Evolutionary conservation across 2,329 filamentous ascomycete species (phyloP), one percentile per base, ranked within the genome.

Genomic region (Colletotrichum orchidophilum): DNA sequence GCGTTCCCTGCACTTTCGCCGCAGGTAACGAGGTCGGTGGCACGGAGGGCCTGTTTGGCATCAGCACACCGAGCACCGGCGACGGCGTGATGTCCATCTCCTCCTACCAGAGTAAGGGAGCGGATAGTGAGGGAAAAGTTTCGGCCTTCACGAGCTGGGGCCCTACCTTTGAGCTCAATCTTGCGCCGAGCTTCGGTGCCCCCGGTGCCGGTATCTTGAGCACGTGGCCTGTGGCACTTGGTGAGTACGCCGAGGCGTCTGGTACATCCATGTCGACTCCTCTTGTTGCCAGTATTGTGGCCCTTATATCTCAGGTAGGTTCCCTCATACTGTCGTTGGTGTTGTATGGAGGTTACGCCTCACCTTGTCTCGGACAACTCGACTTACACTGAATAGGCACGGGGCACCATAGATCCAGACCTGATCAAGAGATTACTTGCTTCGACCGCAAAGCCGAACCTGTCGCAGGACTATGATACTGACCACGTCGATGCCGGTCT

Each of bases 221-320:
- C 5, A 91, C 89, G 0, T 91, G 82, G 72, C 88, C 87, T 0
- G 70, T 76, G 3, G 78, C 78, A 2, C 75, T 81, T 42, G 86
- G 86, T 24, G 78, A 80, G 12, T 91, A 90, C 62, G 84, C 83
- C n/a, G 83, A 89, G 1, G 78, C 84, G 18, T 89, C 82, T 24
- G 88, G 88, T 9, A 90, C 88, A 0, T 90, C 88, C 0, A 91
- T 92, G 90, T 84, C 89, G 3, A 86, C 85, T 31, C 88, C 89
- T 11, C 83, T 89, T 6, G 81, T 85, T 5, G 88, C 88, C 1
- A 89, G 83, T 26, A 84, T 89, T 52, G 83, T 85, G 49, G 88
- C 88, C 0, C 83, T 91, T 29, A 77, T 90, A 66, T 83, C 83
- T 33, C 81, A 88, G 67, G 84, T 83, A n/a, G 3, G 61, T 74